A percentile compares a stretch with the other conserved stretches of the same genome.
These are phyloP conservation scores for Piper betle DNA, from an alignment of 164 flowering plant genomes.

Conservation along the genomic window DNA sequence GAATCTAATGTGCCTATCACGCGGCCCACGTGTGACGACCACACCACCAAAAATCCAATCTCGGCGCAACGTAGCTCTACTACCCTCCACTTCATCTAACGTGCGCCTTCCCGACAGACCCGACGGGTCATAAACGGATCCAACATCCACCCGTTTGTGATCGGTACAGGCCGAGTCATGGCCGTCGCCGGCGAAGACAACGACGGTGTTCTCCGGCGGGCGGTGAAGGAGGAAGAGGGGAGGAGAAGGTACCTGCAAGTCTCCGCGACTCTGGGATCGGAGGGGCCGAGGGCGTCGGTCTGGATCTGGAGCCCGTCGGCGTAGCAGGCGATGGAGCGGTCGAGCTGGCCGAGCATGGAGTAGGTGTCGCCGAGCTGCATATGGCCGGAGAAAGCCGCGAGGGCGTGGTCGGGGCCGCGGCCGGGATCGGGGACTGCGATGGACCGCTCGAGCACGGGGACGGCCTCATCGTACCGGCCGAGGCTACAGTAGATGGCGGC, in stretches of 20 bases:
- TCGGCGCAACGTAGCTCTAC: background rate
- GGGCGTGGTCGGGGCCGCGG: conserved; percentile 78
- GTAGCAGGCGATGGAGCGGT: conserved; percentile 62
- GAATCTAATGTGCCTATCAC: background rate
- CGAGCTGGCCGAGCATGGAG: conserved; percentile 87
- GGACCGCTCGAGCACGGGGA: conserved; percentile 81
- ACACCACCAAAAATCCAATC: no score
- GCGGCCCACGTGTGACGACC: background rate
- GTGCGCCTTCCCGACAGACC: background rate
- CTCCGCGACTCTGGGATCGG: conserved; percentile 94
- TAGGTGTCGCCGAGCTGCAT: conserved; percentile 98
- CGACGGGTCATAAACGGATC: no score
- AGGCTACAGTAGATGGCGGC: conserved; percentile 91
- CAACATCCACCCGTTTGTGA: no score
- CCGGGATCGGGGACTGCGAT: conserved; percentile 51
- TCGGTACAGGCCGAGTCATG: background rate
- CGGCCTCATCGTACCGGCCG: conserved; percentile 88
- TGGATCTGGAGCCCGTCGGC: conserved; percentile 74
- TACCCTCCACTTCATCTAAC: background rate
- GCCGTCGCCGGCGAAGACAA: no score
- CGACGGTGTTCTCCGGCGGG: background rate
- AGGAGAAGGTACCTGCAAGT: conserved; percentile 64
- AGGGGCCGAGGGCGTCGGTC: conserved; percentile 72
- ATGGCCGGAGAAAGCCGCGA: conserved; percentile 83
- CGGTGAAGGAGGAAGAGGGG: background rate